Percentiles rank a stretch among this genome's conserved stretches.
These are phyloP conservation scores for Fusarium beomiforme DNA, from an alignment of 2,329 filamentous ascomycete genomes.

Conservation along the genomic window DNA sequence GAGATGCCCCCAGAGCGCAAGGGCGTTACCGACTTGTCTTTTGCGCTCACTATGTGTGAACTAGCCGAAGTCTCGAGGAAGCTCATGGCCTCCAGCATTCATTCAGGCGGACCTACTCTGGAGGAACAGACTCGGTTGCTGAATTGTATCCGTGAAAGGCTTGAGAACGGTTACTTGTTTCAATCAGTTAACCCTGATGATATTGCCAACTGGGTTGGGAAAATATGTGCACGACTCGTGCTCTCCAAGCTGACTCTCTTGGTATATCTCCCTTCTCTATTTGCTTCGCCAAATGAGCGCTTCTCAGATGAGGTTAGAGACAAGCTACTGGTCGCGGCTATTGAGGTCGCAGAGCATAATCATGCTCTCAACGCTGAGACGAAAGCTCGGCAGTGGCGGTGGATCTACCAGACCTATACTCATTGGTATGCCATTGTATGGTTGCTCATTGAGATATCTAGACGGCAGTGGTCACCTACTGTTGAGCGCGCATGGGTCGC, in stretches of 20 bases:
- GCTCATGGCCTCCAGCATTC: constrained; percentile 48
- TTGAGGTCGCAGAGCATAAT: constrained; percentile 67
- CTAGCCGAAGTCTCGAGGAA: constrained; percentile 50
- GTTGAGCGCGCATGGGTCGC: constrained; percentile 60
- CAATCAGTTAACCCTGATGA: constrained; percentile 47
- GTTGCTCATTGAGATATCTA: constrained; percentile 61
- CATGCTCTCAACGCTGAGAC: constrained; percentile 62
- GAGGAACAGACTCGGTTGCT: constrained; percentile 57
- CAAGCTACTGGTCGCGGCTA: constrained; percentile 60
- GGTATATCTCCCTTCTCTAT: constrained; percentile 62
- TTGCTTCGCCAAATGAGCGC: constrained; percentile 51
- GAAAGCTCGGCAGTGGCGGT: constrained; percentile 62
- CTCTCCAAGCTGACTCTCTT: constrained; percentile 65
- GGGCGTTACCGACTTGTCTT: constrained; percentile 64
- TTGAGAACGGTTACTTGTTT: constrained; percentile 56
- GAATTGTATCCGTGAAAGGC: constrained; percentile 54
- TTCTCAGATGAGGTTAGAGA: constrained; percentile 52
- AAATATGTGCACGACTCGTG: constrained; percentile 56
- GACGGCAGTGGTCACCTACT: constrained; percentile 56
- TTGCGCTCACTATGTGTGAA: constrained; percentile 51
- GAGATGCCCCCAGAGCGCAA: constrained; percentile 57
- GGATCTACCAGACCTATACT: constrained; percentile 68
- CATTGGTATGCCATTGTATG: constrained; percentile 69
- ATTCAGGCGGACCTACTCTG: constrained; percentile 43
- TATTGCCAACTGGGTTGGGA: constrained; percentile 51